Percentiles rank a stretch among this genome's conserved stretches.
These are phyloP conservation scores for Canna indica DNA, from an alignment of 176 grass and related monocot genomes.

Conservation along the genomic window DNA sequence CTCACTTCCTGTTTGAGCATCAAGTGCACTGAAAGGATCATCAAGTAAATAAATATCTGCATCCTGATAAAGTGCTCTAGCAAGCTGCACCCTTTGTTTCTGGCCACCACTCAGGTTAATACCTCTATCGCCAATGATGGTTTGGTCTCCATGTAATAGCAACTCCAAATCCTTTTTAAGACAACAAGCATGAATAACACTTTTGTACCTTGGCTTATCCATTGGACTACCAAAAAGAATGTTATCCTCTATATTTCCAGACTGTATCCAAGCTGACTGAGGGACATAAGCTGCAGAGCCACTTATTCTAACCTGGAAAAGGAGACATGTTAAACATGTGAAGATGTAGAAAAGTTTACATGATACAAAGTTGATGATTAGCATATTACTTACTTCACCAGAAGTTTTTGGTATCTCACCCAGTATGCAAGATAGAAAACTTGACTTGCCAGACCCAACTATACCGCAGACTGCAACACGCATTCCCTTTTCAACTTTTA, in stretches of 20 bases:
- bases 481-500: slow-evolving; percentile 77
- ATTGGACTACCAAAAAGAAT: slow-evolving; percentile 83
- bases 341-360: background rate
- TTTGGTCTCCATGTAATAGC: slow-evolving; percentile 86
- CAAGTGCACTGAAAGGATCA: slow-evolving; percentile 97
- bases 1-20: slow-evolving; percentile 96
- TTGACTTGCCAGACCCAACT: slow-evolving; percentile 93
- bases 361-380: background rate
- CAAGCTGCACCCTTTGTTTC: slow-evolving; percentile 96
- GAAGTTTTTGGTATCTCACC: slow-evolving; percentile 87
- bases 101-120: slow-evolving; percentile 99
- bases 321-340: slow-evolving; percentile 17
- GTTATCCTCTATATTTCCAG: slow-evolving; percentile 92
- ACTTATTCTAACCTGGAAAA: slow-evolving; percentile 74
- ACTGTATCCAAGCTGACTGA: slow-evolving; percentile 97
- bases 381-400: slow-evolving; percentile 68
- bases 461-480: slow-evolving; percentile 90
- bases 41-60: slow-evolving; percentile 98
- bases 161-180: slow-evolving; percentile 90
- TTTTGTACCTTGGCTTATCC: slow-evolving; percentile 72
- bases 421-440: slow-evolving; percentile 80
- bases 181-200: slow-evolving; percentile 78
- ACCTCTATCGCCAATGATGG: slow-evolving; percentile 91
- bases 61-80: slow-evolving; percentile 93
- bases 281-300: slow-evolving; percentile 86